These are phyloP conservation scores for Plasmopara halstedii DNA, from an alignment of 352 stramenopile genomes.

Conservation along the genomic window DNA sequence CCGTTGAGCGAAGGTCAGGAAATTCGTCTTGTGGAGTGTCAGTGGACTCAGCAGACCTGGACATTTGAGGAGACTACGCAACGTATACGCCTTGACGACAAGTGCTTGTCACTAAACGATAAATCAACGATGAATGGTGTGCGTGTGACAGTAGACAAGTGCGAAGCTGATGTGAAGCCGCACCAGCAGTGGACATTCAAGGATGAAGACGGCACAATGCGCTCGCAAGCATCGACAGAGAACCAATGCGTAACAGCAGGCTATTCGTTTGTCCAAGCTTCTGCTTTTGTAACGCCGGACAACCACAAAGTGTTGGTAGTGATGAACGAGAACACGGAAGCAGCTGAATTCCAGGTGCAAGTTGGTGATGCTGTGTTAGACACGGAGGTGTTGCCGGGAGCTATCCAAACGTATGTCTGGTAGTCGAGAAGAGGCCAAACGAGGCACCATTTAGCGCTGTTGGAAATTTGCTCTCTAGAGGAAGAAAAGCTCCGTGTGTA, in stretches of 20 bases:
- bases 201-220: conserved; percentile 33
- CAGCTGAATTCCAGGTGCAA: conserved; percentile 51
- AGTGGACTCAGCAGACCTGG: conserved; percentile 54
- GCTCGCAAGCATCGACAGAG: conserved; percentile 19
- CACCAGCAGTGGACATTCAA: conserved; percentile 57
- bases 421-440: too few relatives aligned
- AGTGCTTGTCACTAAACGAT: conserved; percentile 57
- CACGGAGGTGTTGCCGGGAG: conserved; percentile 40
- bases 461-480: too few relatives aligned
- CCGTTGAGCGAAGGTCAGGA: conserved; percentile 36
- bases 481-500: too few relatives aligned
- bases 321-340: conserved; percentile 74
- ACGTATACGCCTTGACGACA: conserved; percentile 38
- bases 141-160: conserved; percentile 34
- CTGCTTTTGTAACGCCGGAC: conserved; percentile 59
- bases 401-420: conserved; percentile 73
- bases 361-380: conserved; percentile 29
- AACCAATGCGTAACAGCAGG: conserved; percentile 66
- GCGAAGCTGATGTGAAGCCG: conserved; percentile 14
- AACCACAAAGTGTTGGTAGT: conserved; percentile 69
- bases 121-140: conserved; percentile 37
- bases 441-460: too few relatives aligned
- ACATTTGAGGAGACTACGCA: conserved; percentile 32
- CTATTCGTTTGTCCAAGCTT: conserved; percentile 62
- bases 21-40: conserved; percentile 51